Evolutionary conservation across 352 stramenopile genomes (phyloP).

Genomic region (Pythium volutum): DNA sequence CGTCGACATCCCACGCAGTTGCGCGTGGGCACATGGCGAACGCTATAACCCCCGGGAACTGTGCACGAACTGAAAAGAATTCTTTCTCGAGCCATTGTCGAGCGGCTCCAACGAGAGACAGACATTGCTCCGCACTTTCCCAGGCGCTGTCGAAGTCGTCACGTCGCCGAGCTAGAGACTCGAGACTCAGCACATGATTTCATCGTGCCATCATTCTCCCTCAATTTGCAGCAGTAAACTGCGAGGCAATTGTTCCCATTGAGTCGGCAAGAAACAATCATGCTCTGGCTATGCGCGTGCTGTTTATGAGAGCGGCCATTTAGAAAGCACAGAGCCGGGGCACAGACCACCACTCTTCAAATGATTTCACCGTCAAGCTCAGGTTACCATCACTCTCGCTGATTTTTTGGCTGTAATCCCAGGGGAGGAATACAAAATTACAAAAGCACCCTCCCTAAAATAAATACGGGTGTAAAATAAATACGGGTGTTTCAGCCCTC

Average conservation of each 20-base stretch:
- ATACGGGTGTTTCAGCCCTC: no score
- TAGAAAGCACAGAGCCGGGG: not conserved
- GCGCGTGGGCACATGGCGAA: not conserved
- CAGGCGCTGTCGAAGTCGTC: no score
- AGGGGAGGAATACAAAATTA: no score
- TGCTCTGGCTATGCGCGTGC: not conserved
- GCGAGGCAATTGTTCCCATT: not conserved
- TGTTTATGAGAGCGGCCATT: conserved; percentile 1
- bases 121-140: not conserved
- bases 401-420: no score
- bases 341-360: not conserved
- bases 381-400: not conserved
- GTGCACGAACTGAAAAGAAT: not conserved
- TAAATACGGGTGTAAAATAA: no score
- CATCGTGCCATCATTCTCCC: not conserved
- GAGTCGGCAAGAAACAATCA: not conserved
- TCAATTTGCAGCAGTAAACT: not conserved
- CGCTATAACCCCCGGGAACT: not conserved
- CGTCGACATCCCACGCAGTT: no score
- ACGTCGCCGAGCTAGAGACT: no score
- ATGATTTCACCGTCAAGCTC: conserved; percentile 1
- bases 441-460: no score
- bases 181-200: not conserved
- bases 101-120: not conserved
- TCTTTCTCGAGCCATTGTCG: not conserved